A percentile compares a stretch with the other conserved stretches of the same genome.
These are phyloP conservation scores for Vitis rotundifolia DNA, from an alignment of 164 flowering plant species.

Conservation along the genomic window DNA sequence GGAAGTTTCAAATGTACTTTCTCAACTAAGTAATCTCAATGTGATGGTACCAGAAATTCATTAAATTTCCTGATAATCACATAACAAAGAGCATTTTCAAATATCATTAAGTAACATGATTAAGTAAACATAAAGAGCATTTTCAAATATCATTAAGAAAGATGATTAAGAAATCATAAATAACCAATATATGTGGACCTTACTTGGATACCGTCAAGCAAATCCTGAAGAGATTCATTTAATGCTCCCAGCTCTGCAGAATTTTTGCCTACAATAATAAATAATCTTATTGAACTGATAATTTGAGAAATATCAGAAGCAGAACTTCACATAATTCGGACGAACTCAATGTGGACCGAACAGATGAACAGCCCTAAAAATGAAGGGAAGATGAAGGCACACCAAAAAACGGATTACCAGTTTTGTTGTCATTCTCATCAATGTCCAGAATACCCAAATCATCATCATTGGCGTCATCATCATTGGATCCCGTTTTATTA, in stretches of 20 bases:
- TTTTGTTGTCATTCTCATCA: slow-evolving; percentile 80
- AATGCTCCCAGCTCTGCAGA: slow-evolving; percentile 72
- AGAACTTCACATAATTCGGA: neutral
- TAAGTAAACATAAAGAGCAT: neutral
- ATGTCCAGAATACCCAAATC: slow-evolving; percentile 94
- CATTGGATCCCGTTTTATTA: slow-evolving; percentile 42
- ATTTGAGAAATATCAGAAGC: neutral
- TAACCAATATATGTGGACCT: slow-evolving; percentile 6
- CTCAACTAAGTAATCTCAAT: too few relatives aligned
- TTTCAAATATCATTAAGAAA: neutral
- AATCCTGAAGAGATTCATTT: slow-evolving; percentile 86
- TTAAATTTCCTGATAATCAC: too few relatives aligned
- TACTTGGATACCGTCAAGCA: slow-evolving; percentile 97
- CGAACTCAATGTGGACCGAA: neutral
- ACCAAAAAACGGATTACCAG: slow-evolving; percentile 37
- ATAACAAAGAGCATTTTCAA: neutral
- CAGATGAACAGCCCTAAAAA: too few relatives aligned
- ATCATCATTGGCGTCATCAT: slow-evolving; percentile 66
- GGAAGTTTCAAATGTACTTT: too few relatives aligned
- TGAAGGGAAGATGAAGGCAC: too few relatives aligned
- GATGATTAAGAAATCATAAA: neutral
- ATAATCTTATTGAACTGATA: neutral
- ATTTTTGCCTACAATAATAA: slow-evolving; percentile 52
- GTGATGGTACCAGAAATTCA: too few relatives aligned
- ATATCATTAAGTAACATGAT: neutral